phyloP scores from a whole-genome alignment of 2,329 filamentous ascomycete genomes.

The Aspergillus brasiliensis region DNA sequence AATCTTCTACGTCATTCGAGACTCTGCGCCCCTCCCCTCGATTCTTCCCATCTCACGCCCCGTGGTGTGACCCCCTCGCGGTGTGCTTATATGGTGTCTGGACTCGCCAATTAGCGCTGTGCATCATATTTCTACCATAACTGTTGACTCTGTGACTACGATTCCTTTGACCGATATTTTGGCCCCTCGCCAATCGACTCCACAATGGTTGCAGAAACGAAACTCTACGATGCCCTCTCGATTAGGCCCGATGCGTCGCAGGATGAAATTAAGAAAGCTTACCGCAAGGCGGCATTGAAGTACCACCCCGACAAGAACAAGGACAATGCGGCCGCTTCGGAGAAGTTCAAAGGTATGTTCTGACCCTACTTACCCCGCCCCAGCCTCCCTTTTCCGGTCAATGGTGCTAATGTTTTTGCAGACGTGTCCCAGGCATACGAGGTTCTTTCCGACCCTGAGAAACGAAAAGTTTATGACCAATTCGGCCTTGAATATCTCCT shows the following conservation, averaged over 20 bases:
- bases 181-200: background rate
- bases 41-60: conserved; percentile 2
- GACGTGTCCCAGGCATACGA: conserved; percentile 97
- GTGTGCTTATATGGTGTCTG: conserved; percentile 18
- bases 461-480: conserved; percentile 92
- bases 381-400: background rate
- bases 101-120: conserved; percentile 12
- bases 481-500: conserved; percentile 92
- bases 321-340: conserved; percentile 77
- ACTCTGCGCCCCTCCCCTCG: conserved; percentile 16
- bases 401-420: conserved; percentile 26
- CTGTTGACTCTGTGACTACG: background rate
- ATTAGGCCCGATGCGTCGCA: conserved; percentile 79
- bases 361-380: background rate
- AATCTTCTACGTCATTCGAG: conserved; percentile 42
- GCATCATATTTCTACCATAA: background rate
- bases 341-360: conserved; percentile 82
- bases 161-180: background rate
- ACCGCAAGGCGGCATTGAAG: conserved; percentile 82
- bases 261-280: conserved; percentile 94
- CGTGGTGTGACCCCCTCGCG: conserved; percentile 1
- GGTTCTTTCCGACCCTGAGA: conserved; percentile 95
- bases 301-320: conserved; percentile 99
- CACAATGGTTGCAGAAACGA: conserved; percentile 90
- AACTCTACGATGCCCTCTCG: conserved; percentile 85